Percentiles rank a stretch among this genome's conserved stretches.
phyloP scores from a whole-genome alignment of 202 grass and related monocot genomes.

The Sporobolus alterniflorus region DNA sequence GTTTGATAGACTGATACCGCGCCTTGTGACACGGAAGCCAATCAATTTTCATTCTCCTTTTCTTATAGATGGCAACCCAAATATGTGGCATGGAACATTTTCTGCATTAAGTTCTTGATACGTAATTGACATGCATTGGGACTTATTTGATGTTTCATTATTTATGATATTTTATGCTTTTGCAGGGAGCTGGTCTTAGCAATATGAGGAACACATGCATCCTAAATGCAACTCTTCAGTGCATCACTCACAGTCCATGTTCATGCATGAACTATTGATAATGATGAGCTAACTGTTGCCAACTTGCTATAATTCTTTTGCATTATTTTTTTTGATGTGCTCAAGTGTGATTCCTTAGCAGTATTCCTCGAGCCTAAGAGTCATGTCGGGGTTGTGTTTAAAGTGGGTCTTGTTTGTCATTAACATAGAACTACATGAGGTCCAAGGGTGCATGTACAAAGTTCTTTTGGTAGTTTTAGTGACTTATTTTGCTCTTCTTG shows the following conservation, averaged over 20 bases:
- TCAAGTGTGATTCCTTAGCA: constrained; percentile 45
- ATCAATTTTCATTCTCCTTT: constrained; percentile 35
- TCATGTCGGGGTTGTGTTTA: neutral
- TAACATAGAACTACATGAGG: neutral
- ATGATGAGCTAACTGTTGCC: neutral
- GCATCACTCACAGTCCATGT: constrained; percentile 81
- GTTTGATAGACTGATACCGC: constrained; percentile 34
- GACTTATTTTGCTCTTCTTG: neutral
- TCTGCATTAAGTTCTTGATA: constrained; percentile 19
- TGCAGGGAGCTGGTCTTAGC: constrained; percentile 82
- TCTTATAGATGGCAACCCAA: constrained; percentile 34
- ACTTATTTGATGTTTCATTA: neutral
- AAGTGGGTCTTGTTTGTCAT: neutral
- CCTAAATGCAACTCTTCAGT: constrained; percentile 86
- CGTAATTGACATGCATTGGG: neutral
- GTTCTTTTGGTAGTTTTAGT: neutral
- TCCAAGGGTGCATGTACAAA: neutral
- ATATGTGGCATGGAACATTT: constrained; percentile 57
- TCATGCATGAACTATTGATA: constrained; percentile 57
- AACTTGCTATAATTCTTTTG: neutral
- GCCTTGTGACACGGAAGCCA: constrained; percentile 28
- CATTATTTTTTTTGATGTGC: constrained; percentile 3
- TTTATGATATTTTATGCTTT: constrained; percentile 13
- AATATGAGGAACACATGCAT: constrained; percentile 99
- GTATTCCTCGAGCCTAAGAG: constrained; percentile 12